These are phyloP conservation scores for Leonotis leonurus DNA, from an alignment of 257 asterid species.

Conservation along the genomic window DNA sequence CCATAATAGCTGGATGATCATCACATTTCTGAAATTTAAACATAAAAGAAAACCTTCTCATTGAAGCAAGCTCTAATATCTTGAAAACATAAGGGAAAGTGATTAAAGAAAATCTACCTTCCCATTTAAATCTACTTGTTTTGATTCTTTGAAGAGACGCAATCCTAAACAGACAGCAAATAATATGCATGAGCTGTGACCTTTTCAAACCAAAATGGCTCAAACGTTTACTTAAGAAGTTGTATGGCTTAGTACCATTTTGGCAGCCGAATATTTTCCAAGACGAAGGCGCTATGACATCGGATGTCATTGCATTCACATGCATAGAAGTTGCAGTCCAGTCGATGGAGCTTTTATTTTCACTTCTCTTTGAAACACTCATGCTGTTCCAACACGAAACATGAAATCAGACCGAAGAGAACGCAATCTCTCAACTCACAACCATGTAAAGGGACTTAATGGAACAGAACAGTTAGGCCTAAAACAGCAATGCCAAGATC, in stretches of 20 bases:
- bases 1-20: slow-evolving; percentile 83
- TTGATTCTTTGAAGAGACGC: slow-evolving; percentile 88
- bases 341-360: slow-evolving; percentile 27
- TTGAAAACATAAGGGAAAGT: not conserved
- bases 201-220: not conserved
- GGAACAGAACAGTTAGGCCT: not conserved
- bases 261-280: slow-evolving; percentile 89
- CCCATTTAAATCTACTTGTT: slow-evolving; percentile 56
- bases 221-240: not conserved
- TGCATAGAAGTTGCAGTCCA: slow-evolving; percentile 42
- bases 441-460: not conserved
- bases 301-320: slow-evolving; percentile 62
- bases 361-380: slow-evolving; percentile 48
- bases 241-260: slow-evolving; percentile 38
- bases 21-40: slow-evolving; percentile 55
- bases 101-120: slow-evolving; percentile 36
- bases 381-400: slow-evolving; percentile 33
- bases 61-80: not conserved
- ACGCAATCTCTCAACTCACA: not conserved
- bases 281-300: slow-evolving; percentile 78
- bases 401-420: not conserved
- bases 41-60: not conserved
- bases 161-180: slow-evolving; percentile 41
- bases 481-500: not conserved
- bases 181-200: not conserved